Evolutionary conservation across 768 basidiomycete genomes (phyloP).

Genomic region (Fibroporia radiculosa): DNA sequence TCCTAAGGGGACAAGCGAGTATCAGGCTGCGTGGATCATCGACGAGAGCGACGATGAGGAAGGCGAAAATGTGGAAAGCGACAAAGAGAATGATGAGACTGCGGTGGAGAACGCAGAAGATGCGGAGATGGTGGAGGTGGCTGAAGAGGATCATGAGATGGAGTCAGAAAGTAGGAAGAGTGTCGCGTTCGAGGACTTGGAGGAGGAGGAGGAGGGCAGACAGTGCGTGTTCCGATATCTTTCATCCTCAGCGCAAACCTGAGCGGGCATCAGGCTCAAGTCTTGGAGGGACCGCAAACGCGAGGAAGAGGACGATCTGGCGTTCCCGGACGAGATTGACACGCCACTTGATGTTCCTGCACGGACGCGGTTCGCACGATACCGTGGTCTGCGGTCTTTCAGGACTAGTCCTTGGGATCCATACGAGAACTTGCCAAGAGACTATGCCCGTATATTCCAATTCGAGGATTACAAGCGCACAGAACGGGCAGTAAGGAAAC

Average conservation of each 20-base stretch:
- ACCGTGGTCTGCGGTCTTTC: slow-evolving; percentile 86
- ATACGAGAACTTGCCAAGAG: slow-evolving; percentile 88
- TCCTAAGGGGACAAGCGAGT: slow-evolving; percentile 94
- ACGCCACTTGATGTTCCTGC: slow-evolving; percentile 85
- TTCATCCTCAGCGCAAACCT: not conserved
- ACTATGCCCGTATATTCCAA: slow-evolving; percentile 94
- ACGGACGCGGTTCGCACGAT: slow-evolving; percentile 80
- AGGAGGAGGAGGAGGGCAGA: slow-evolving; percentile 76
- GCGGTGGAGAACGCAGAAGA: slow-evolving; percentile 36
- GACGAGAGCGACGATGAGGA: slow-evolving; percentile 58
- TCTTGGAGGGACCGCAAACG: slow-evolving; percentile 61
- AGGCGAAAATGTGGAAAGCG: slow-evolving; percentile 23
- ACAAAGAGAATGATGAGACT: slow-evolving; percentile 31
- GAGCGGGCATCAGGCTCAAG: slow-evolving; percentile 39
- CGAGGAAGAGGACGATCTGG: slow-evolving; percentile 73
- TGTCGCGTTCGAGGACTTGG: slow-evolving; percentile 68
- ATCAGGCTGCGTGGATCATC: slow-evolving; percentile 95
- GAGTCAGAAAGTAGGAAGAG: slow-evolving; percentile 46
- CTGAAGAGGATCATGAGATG: slow-evolving; percentile 59
- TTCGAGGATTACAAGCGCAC: slow-evolving; percentile 93
- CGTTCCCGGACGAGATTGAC: slow-evolving; percentile 96
- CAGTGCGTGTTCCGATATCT: slow-evolving; percentile 48
- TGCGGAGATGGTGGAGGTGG: slow-evolving; percentile 55
- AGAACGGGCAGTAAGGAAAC: slow-evolving; percentile 58
- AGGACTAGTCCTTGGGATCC: slow-evolving; percentile 97